These are phyloP conservation scores for Solanum corneliomulleri DNA, from an alignment of 257 asterid species.

Conservation along the genomic window DNA sequence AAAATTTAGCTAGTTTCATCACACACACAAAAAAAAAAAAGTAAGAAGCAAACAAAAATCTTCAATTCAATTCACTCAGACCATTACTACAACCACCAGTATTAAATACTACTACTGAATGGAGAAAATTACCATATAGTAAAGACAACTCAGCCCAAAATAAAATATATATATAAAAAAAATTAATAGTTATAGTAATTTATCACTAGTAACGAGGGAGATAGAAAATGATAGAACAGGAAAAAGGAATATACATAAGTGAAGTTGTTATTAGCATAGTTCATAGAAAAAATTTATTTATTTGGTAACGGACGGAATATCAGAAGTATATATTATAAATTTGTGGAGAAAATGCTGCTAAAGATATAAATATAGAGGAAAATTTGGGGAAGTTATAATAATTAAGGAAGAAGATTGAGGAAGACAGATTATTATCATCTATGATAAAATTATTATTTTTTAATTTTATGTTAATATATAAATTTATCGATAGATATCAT, in stretches of 20 bases:
- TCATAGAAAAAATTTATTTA: conserved; percentile 20
- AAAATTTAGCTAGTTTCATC: neutral
- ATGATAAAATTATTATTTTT: too few relatives aligned
- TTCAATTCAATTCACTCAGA: neutral
- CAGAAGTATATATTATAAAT: neutral
- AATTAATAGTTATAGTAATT: neutral
- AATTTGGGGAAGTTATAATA: neutral
- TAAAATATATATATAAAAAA: neutral
- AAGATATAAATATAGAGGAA: neutral
- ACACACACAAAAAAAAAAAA: neutral
- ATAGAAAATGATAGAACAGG: conserved; percentile 11
- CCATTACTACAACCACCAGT: neutral
- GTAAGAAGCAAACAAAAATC: neutral
- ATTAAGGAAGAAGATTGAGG: neutral
- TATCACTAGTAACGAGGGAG: conserved; percentile 7
- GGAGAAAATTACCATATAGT: neutral
- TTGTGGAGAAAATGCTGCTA: neutral
- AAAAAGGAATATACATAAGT: neutral
- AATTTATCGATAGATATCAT: neutral
- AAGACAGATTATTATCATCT: neutral
- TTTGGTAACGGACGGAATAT: conserved; percentile 26
- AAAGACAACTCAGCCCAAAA: neutral
- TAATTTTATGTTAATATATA: rapidly evolving
- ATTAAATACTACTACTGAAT: neutral
- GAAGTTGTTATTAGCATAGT: conserved; percentile 18